A percentile compares a stretch with the other conserved stretches of the same genome.
These are phyloP conservation scores for Wickerhamiella allomyrinae DNA, from an alignment of 805 yeast species.

Conservation along the genomic window DNA sequence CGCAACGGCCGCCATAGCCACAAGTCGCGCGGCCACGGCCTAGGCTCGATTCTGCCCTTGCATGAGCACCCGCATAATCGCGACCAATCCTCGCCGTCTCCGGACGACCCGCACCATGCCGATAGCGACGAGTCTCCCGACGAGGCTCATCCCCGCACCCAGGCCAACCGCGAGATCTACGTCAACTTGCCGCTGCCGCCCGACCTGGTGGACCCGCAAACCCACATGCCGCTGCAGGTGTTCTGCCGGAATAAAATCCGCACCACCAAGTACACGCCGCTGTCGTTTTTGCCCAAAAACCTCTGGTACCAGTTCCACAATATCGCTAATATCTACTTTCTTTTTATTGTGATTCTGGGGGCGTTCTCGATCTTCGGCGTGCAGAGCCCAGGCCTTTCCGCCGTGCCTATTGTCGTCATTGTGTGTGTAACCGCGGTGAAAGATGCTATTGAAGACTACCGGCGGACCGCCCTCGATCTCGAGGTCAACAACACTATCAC, in stretches of 20 bases:
- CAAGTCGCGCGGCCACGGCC: neutral
- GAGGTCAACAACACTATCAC: constrained; percentile 60
- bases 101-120: neutral
- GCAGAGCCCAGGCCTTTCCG: constrained; percentile 55
- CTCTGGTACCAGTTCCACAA: constrained; percentile 67
- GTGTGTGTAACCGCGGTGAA: constrained; percentile 60
- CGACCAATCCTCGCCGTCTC: neutral
- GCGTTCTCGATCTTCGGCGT: constrained; percentile 66
- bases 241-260: constrained; percentile 87
- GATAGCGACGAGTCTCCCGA: neutral
- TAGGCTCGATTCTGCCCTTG: neutral
- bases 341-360: constrained; percentile 68
- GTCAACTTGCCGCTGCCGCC: constrained; percentile 39
- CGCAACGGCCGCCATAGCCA: neutral
- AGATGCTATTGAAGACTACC: constrained; percentile 68
- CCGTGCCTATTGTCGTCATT: constrained; percentile 71
- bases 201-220: constrained; percentile 31
- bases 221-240: constrained; percentile 43
- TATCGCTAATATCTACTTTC: constrained; percentile 82
- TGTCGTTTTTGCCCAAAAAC: constrained; percentile 80
- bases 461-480: constrained; percentile 48
- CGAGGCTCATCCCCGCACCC: constrained; percentile 1
- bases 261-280: constrained; percentile 91
- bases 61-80: neutral
- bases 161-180: constrained; percentile 28